Base-by-base conservation (phyloP, 192 early-diverging fungal genomes). In the Lunasporangiospora selenospora region DNA sequence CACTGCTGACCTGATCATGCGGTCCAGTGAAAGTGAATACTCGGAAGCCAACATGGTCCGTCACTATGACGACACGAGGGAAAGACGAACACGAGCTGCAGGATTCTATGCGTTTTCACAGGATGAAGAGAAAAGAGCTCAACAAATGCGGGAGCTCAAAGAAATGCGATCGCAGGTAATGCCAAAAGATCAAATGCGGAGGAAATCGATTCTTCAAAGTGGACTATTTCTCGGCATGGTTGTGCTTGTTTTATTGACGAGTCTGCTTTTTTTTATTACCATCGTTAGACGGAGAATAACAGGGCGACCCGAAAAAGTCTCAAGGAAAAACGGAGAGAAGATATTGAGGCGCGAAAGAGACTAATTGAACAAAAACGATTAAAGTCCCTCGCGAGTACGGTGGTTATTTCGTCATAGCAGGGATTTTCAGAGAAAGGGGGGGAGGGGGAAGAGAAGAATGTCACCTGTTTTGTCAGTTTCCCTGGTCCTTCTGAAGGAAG, bases 41-140 rank as follows among this genome's bases (percentile, higher is more conserved):
- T 53, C 56, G 27, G 18, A 53, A 21, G 57, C 53, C 1, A 65
- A 60, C 26, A 58, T 50, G 24, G 36, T 50, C 18, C 53, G 62
- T 3, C 81, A 84, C 67, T 86, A 75, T 53, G 75, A 85, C 52
- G 53, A 79, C 32, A 54, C 58, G 16, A 55, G 50, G 27, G 90
- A 92, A 60, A 76, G 84, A 30, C 69, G 90, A 50, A 87, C 85
- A 26, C 79, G 83, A 33, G 90, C 89, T 49, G 86, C 85, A 3
- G 89, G 85, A 1, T 90, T 86, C 58, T 91, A 91, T 63, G 77
- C 76, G 0, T 90, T 92, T 36, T 85, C 88, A 4, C 77, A 85
- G 60, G 78, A 89, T 27, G 88, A 89, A 43, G 75, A 80, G 6
- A 83, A 83, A 26, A 80, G 90, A 39, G 47, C 75, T 41, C 61